Percentiles rank a stretch among this genome's conserved stretches.
Conservation (phyloP, 2,329 filamentous ascomycete species). For the Aspergillus sp. region DNA sequence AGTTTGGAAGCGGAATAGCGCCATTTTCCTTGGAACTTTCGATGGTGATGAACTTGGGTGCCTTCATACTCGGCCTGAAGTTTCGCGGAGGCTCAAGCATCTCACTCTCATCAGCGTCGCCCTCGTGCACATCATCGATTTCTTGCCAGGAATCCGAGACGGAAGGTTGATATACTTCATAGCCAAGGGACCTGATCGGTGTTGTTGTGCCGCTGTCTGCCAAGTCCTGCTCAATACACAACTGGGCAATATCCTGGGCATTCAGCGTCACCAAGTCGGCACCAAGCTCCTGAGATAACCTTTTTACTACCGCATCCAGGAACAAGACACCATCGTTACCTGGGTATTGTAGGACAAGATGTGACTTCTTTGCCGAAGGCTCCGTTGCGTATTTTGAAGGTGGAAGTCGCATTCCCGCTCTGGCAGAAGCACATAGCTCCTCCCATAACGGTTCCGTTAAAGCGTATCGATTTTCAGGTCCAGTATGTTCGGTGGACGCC, state of each 20-base stretch:
- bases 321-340: conserved; percentile 50
- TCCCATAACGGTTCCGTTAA: conserved; percentile 39
- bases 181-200: conserved; percentile 44
- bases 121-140: conserved; percentile 38
- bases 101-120: conserved; percentile 33
- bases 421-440: conserved; percentile 48
- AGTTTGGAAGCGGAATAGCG: conserved; percentile 29
- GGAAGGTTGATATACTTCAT: conserved; percentile 48
- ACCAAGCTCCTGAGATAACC: conserved; percentile 55
- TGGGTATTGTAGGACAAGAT: conserved; percentile 57
- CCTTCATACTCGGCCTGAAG: conserved; percentile 12
- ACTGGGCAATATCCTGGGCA: conserved; percentile 42
- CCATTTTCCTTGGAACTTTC: conserved; percentile 24
- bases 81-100: conserved; percentile 12
- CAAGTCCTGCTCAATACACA: conserved; percentile 39
- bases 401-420: conserved; percentile 45
- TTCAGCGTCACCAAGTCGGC: conserved; percentile 40
- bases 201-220: conserved; percentile 29
- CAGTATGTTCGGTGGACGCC: conserved; percentile 9
- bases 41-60: conserved; percentile 30
- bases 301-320: conserved; percentile 58
- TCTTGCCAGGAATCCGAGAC: conserved; percentile 28
- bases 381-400: conserved; percentile 37
- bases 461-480: conserved; percentile 28
- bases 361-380: conserved; percentile 49